A percentile compares a stretch with the other conserved stretches of the same genome.
These are phyloP conservation scores for Aspergillus unguis DNA, from an alignment of 2,329 filamentous ascomycete species.

Conservation along the genomic window DNA sequence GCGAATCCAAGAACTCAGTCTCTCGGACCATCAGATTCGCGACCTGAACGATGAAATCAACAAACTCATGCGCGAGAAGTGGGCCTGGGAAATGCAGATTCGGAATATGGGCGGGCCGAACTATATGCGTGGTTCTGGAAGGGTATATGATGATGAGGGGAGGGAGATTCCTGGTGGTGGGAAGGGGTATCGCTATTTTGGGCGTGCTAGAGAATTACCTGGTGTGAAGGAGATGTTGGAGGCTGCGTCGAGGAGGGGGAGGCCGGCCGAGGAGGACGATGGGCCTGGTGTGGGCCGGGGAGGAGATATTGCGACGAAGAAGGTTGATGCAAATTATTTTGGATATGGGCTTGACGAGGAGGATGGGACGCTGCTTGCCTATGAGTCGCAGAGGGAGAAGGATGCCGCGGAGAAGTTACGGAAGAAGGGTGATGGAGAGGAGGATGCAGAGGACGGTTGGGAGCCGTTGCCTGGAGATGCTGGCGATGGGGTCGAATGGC, in stretches of 20 bases:
- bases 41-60: slow-evolving; percentile 99
- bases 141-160: slow-evolving; percentile 71
- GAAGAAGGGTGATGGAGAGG: slow-evolving; percentile 53
- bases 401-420: slow-evolving; percentile 72
- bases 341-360: slow-evolving; percentile 93
- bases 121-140: slow-evolving; percentile 75
- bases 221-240: slow-evolving; percentile 97
- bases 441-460: slow-evolving; percentile 66
- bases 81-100: slow-evolving; percentile 98
- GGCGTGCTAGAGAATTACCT: slow-evolving; percentile 80
- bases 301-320: slow-evolving; percentile 51
- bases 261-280: slow-evolving; percentile 63
- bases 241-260: slow-evolving; percentile 61
- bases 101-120: slow-evolving; percentile 94
- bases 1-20: slow-evolving; percentile 83
- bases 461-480: slow-evolving; percentile 80
- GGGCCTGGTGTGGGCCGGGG: slow-evolving; percentile 55
- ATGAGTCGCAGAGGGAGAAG: slow-evolving; percentile 79
- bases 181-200: slow-evolving; percentile 93
- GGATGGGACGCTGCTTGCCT: slow-evolving; percentile 73
- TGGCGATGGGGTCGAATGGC: slow-evolving; percentile 79
- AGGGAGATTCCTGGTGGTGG: slow-evolving; percentile 68
- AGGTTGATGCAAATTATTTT: slow-evolving; percentile 92
- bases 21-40: slow-evolving; percentile 96
- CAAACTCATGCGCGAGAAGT: slow-evolving; percentile 97